Evolutionary conservation across 495 filamentous ascomycete genomes (phyloP).

Genomic region (Aspergillus nidulans): DNA sequence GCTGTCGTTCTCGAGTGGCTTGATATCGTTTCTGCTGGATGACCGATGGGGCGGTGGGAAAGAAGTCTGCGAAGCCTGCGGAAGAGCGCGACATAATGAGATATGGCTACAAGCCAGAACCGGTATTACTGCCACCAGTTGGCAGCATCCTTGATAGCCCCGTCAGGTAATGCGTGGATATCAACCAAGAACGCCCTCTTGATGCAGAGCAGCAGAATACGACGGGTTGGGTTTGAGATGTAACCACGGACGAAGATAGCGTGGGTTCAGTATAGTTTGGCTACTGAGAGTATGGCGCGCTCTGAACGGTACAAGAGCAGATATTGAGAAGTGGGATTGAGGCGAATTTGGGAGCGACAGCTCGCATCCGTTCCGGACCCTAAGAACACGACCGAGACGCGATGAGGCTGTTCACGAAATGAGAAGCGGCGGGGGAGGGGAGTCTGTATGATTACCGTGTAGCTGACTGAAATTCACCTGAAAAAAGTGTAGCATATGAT

Average conservation of each 20-base stretch:
- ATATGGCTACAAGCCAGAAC: slow-evolving; percentile 44
- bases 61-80: slow-evolving; percentile 85
- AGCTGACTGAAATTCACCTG: neutral
- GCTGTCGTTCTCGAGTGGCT: slow-evolving; percentile 38
- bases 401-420: slow-evolving; percentile 9
- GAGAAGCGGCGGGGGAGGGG: slow-evolving; percentile 8
- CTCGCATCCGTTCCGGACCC: slow-evolving; percentile 10
- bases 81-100: slow-evolving; percentile 72
- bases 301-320: neutral
- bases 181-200: slow-evolving; percentile 23
- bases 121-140: slow-evolving; percentile 27
- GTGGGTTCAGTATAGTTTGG: neutral
- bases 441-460: slow-evolving; percentile 1
- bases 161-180: slow-evolving; percentile 20
- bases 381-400: slow-evolving; percentile 15
- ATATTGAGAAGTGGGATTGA: neutral
- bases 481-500: neutral
- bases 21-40: slow-evolving; percentile 51
- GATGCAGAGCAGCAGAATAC: slow-evolving; percentile 12
- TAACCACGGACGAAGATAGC: neutral
- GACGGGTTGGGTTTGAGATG: neutral
- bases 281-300: neutral
- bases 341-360: slow-evolving; percentile 4
- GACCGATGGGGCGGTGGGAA: slow-evolving; percentile 76
- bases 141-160: slow-evolving; percentile 41